Percentiles rank a stretch among this genome's conserved stretches.
These are phyloP conservation scores for Coniophora puteana DNA, from an alignment of 1,284 basidiomycete genomes.

Conservation along the genomic window DNA sequence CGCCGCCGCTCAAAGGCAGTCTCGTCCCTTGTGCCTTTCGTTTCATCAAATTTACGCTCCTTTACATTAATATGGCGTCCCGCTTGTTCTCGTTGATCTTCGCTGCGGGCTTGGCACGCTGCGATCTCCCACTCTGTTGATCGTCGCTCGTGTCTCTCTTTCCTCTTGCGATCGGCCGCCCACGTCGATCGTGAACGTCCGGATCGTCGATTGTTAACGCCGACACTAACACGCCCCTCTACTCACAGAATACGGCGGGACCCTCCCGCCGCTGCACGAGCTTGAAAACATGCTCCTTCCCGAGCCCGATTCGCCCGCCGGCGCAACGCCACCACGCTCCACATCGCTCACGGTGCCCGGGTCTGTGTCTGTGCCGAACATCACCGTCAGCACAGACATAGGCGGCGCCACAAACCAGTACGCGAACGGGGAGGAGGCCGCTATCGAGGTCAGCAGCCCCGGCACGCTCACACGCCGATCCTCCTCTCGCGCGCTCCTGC, in stretches of 20 bases:
- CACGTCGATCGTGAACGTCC: too few relatives aligned
- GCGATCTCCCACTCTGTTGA: too few relatives aligned
- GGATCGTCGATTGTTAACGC: too few relatives aligned
- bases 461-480: not conserved
- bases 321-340: not conserved
- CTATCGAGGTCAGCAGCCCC: not conserved
- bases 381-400: not conserved
- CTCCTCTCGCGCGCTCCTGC: constrained; percentile 32
- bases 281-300: constrained; percentile 43
- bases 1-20: constrained; percentile 2
- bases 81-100: too few relatives aligned
- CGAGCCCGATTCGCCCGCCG: not conserved
- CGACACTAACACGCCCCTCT: constrained; percentile 10
- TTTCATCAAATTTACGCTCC: too few relatives aligned
- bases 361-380: not conserved
- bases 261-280: constrained; percentile 40
- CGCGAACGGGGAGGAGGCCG: too few relatives aligned
- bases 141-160: too few relatives aligned
- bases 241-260: constrained; percentile 58
- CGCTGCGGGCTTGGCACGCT: too few relatives aligned
- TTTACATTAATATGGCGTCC: too few relatives aligned
- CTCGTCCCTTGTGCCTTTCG: too few relatives aligned
- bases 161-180: too few relatives aligned
- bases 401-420: not conserved
- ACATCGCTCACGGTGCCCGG: not conserved